Conservation (phyloP, 805 yeast species). For the Metschnikowia borealis region DNA sequence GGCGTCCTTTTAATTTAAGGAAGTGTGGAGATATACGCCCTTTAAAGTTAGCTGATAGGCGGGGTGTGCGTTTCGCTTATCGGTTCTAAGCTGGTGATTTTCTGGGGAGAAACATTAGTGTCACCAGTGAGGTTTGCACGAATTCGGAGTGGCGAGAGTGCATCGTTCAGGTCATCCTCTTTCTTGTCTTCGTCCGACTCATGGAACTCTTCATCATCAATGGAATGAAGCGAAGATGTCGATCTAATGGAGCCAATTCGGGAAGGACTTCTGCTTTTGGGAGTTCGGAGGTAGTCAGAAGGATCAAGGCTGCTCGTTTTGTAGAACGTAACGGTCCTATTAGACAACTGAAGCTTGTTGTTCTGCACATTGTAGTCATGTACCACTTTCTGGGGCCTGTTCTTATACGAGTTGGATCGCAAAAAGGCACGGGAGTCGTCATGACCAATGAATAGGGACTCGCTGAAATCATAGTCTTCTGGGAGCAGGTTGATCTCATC, state of each 20-base stretch:
- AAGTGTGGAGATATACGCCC: neutral
- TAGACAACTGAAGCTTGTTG: slow-evolving; percentile 34
- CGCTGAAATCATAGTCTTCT: slow-evolving; percentile 38
- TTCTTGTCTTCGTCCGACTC: slow-evolving; percentile 19
- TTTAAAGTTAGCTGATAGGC: neutral
- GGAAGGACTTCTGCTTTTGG: slow-evolving; percentile 19
- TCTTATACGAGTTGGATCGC: slow-evolving; percentile 38
- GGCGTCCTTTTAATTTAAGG: slow-evolving; percentile 2
- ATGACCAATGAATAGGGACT: slow-evolving; percentile 11
- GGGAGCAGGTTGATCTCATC: slow-evolving; percentile 37
- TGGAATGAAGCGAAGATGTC: slow-evolving; percentile 24
- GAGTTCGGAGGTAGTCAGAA: slow-evolving; percentile 13
- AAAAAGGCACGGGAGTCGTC: slow-evolving; percentile 15
- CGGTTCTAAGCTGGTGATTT: slow-evolving; percentile 17
- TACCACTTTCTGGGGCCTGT: slow-evolving; percentile 30
- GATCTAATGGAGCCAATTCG: slow-evolving; percentile 31
- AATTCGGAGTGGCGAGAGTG: neutral
- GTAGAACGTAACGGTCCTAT: slow-evolving; percentile 42
- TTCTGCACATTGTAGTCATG: slow-evolving; percentile 21
- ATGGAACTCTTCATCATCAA: slow-evolving; percentile 20
- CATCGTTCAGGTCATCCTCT: neutral
- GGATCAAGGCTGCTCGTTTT: slow-evolving; percentile 21
- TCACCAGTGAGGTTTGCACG: neutral
- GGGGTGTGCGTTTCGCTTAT: slow-evolving; percentile 22
- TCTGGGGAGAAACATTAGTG: neutral